A percentile compares a stretch with the other conserved stretches of the same genome.
These are phyloP conservation scores for Scleroderma citrinum DNA, from an alignment of 768 basidiomycete species.

Conservation along the genomic window DNA sequence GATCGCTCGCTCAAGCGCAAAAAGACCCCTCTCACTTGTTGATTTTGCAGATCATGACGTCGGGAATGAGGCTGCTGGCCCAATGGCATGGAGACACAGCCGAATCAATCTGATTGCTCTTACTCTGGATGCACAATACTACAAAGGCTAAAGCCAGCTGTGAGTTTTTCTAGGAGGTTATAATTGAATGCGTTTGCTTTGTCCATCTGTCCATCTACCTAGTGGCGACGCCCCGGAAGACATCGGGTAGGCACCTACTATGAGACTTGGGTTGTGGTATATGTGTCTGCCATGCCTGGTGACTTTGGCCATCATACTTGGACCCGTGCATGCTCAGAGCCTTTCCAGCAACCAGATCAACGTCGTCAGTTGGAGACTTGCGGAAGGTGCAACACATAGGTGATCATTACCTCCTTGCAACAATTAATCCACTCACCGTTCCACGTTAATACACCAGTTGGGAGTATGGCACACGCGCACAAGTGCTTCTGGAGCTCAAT, in stretches of 20 bases:
- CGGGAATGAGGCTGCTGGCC: too few relatives aligned
- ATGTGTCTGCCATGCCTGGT: background rate
- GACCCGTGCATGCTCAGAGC: constrained; percentile 17
- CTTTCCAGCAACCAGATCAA: constrained; percentile 32
- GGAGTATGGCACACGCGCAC: constrained; percentile 47
- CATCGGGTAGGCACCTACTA: background rate
- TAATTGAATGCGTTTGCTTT: too few relatives aligned
- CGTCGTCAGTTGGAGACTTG: constrained; percentile 31
- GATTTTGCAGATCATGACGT: too few relatives aligned
- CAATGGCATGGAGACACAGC: too few relatives aligned
- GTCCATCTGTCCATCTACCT: background rate
- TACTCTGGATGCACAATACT: too few relatives aligned
- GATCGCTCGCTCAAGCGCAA: too few relatives aligned
- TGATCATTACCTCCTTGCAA: constrained; percentile 8
- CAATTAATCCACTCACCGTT: background rate
- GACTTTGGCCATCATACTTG: background rate
- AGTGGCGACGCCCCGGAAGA: background rate
- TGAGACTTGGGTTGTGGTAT: background rate
- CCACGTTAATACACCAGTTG: too few relatives aligned
- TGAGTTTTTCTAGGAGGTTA: too few relatives aligned
- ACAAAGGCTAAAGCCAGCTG: too few relatives aligned
- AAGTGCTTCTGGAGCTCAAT: constrained; percentile 47
- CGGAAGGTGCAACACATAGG: constrained; percentile 40
- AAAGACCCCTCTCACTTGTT: too few relatives aligned
- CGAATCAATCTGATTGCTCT: too few relatives aligned